These are phyloP conservation scores for Saturnispora kantuleensis DNA, from an alignment of 805 yeast genomes.

Conservation along the genomic window DNA sequence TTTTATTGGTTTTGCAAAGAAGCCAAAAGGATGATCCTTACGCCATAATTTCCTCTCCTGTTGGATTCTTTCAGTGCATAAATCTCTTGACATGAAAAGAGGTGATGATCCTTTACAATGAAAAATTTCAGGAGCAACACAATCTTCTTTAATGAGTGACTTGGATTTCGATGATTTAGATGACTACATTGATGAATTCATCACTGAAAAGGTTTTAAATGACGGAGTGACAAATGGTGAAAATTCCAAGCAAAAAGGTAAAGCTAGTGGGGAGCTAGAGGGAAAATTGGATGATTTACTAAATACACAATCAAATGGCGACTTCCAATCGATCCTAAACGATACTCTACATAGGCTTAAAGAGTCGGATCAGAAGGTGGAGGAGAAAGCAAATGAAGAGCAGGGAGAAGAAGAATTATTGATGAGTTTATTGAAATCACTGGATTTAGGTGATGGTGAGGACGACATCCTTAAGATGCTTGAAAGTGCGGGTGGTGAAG, in stretches of 20 bases:
- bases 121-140: background rate
- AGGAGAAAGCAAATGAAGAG: constrained; percentile 35
- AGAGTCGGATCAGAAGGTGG: constrained; percentile 64
- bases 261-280: constrained; percentile 1
- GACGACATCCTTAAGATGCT: constrained; percentile 1
- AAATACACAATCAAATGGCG: constrained; percentile 29
- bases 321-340: constrained; percentile 67
- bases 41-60: constrained; percentile 98
- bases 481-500: constrained; percentile 6
- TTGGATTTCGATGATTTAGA: constrained; percentile 74
- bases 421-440: constrained; percentile 55
- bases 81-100: constrained; percentile 10
- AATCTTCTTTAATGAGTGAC: constrained; percentile 23
- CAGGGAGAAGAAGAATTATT: constrained; percentile 38
- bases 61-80: constrained; percentile 76
- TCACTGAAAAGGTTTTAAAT: constrained; percentile 53
- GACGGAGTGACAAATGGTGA: constrained; percentile 42
- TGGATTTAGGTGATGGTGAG: constrained; percentile 28
- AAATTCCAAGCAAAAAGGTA: constrained; percentile 3
- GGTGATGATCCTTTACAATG: background rate
- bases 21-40: constrained; percentile 96
- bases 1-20: constrained; percentile 83
- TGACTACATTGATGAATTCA: constrained; percentile 78
- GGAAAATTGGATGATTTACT: constrained; percentile 19
- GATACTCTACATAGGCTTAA: constrained; percentile 74